A percentile compares a stretch with the other conserved stretches of the same genome.
Evolutionary conservation across 2,329 filamentous ascomycete species (phyloP).

Genomic region (Colletotrichum shisoi): DNA sequence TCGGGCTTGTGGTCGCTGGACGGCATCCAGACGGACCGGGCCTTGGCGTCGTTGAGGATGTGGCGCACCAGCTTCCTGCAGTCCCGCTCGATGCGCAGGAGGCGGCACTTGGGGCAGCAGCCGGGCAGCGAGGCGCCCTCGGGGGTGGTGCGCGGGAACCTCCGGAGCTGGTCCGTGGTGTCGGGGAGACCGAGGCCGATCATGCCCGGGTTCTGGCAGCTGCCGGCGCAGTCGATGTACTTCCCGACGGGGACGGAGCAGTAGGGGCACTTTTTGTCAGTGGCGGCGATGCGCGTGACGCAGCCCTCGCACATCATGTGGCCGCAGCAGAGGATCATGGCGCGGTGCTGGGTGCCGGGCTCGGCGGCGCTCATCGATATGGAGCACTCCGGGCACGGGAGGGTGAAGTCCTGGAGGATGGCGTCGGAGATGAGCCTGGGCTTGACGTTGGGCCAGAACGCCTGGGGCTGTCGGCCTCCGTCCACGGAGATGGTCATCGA

Average conservation of each 20-base stretch:
- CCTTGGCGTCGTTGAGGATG: constrained; percentile 25
- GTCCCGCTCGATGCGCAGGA: constrained; percentile 22
- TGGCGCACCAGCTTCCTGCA: constrained; percentile 9
- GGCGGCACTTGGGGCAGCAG: constrained; percentile 29
- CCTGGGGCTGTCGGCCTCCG: background rate
- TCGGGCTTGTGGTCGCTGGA: constrained; percentile 9
- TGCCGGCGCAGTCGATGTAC: constrained; percentile 18
- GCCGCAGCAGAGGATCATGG: constrained; percentile 34
- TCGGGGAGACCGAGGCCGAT: constrained; percentile 19
- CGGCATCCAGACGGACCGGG: constrained; percentile 20
- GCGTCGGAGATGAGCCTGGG: constrained; percentile 7
- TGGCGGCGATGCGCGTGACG: constrained; percentile 20
- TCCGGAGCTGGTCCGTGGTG: constrained; percentile 19
- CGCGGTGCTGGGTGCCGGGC: constrained; percentile 25
- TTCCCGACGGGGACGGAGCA: constrained; percentile 28
- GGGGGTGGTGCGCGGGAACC: constrained; percentile 27
- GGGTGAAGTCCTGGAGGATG: constrained; percentile 3
- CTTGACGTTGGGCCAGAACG: constrained; percentile 33
- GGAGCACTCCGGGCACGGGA: constrained; percentile 33
- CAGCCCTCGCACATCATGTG: constrained; percentile 36
- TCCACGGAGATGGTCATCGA: background rate
- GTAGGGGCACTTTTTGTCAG: constrained; percentile 29
- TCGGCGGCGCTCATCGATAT: constrained; percentile 21
- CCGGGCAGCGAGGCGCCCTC: constrained; percentile 29
- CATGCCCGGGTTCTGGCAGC: constrained; percentile 13